Conservation (phyloP, 495 filamentous ascomycete species). For the Penicillium roqueforti region DNA sequence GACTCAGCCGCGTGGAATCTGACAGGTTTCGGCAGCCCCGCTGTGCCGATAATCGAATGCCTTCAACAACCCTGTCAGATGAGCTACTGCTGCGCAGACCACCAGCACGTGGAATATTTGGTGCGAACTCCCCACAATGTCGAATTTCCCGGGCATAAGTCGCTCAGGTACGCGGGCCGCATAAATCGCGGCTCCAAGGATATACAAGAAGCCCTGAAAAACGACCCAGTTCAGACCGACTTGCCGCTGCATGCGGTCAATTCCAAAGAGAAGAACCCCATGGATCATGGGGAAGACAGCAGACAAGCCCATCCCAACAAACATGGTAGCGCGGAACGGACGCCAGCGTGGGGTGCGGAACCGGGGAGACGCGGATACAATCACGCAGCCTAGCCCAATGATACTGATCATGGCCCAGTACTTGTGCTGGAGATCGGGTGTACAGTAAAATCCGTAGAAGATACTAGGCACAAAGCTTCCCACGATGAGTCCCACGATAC, state of each 20-base stretch:
- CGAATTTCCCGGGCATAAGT: slow-evolving; percentile 49
- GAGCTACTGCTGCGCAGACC: slow-evolving; percentile 54
- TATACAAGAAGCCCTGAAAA: slow-evolving; percentile 75
- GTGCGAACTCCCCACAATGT: slow-evolving; percentile 59
- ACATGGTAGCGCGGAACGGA: slow-evolving; percentile 86
- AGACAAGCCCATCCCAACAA: slow-evolving; percentile 81
- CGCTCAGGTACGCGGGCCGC: slow-evolving; percentile 57
- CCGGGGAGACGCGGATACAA: slow-evolving; percentile 68
- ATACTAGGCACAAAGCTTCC: slow-evolving; percentile 83
- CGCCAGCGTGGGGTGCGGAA: slow-evolving; percentile 81
- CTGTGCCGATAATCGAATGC: slow-evolving; percentile 56
- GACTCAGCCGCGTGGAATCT: slow-evolving; percentile 29
- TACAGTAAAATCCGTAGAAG: slow-evolving; percentile 80
- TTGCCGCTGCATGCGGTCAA: slow-evolving; percentile 53
- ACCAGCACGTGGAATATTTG: slow-evolving; percentile 65
- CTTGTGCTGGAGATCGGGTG: slow-evolving; percentile 52
- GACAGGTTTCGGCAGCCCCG: slow-evolving; percentile 39
- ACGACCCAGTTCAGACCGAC: slow-evolving; percentile 86
- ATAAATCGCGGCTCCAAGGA: slow-evolving; percentile 80
- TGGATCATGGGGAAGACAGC: slow-evolving; percentile 78
- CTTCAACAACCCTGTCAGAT: slow-evolving; percentile 53
- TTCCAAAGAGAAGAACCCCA: slow-evolving; percentile 60
- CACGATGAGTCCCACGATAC: slow-evolving; percentile 84
- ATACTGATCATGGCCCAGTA: slow-evolving; percentile 80
- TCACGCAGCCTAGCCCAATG: slow-evolving; percentile 68